Evolutionary conservation across 108 stramenopile genomes (phyloP).

Genomic region (Skeletonema potamos): DNA sequence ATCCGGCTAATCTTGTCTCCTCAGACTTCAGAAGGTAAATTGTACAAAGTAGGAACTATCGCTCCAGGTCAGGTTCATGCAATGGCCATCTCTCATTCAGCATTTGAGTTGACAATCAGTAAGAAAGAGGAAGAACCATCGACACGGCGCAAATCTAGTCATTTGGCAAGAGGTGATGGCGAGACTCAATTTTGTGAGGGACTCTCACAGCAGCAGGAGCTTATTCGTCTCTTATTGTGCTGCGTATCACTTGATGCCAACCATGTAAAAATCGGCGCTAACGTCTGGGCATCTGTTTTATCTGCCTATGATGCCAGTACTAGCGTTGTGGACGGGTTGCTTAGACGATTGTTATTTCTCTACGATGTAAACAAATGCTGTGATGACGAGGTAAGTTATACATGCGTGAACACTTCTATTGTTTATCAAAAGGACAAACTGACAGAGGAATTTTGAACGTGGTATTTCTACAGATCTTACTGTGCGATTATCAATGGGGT

Average conservation of each 20-base stretch:
- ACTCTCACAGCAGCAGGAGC: slow-evolving; percentile 28
- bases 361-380: slow-evolving; percentile 23
- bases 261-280: slow-evolving; percentile 28
- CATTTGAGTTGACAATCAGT: slow-evolving; percentile 23
- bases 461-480: not conserved
- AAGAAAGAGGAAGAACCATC: not conserved
- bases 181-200: slow-evolving; percentile 9
- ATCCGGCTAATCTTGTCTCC: slow-evolving; percentile 19
- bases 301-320: slow-evolving; percentile 48
- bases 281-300: slow-evolving; percentile 40
- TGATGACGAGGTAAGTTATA: slow-evolving; percentile 22
- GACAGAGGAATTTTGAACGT: not conserved
- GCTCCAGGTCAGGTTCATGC: slow-evolving; percentile 39
- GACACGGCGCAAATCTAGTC: not conserved
- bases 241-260: slow-evolving; percentile 42
- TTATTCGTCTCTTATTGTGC: slow-evolving; percentile 48
- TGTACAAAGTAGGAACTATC: slow-evolving; percentile 3
- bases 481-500: slow-evolving; percentile 4
- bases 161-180: slow-evolving; percentile 5
- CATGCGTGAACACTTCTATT: not conserved
- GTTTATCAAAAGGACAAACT: not conserved
- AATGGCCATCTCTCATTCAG: slow-evolving; percentile 47
- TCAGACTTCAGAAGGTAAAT: not conserved
- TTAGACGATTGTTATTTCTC: slow-evolving; percentile 33
- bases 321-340: slow-evolving; percentile 15